phyloP scores from a whole-genome alignment of 345 rosid genomes.

The Aquilaria yunnanensis region DNA sequence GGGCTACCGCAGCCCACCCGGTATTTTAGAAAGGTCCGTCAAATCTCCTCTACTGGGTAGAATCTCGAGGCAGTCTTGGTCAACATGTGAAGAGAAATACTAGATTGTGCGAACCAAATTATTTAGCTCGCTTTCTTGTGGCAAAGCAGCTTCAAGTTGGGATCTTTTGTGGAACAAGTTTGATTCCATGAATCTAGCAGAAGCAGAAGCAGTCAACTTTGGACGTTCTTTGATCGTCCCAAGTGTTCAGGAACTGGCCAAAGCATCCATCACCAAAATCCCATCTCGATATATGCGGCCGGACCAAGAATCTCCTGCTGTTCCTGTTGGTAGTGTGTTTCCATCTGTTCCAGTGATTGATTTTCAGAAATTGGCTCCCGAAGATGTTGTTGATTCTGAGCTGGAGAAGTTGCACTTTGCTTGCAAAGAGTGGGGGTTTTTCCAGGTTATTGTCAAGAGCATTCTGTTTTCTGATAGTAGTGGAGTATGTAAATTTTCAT shows the following conservation, averaged over 20 bases:
- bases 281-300: slow-evolving; percentile 31
- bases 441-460: slow-evolving; percentile 30
- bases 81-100: too few relatives aligned
- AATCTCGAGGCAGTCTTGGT: too few relatives aligned
- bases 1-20: too few relatives aligned
- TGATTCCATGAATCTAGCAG: neutral
- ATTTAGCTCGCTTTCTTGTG: too few relatives aligned
- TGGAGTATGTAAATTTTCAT: too few relatives aligned
- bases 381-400: slow-evolving; percentile 17
- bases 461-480: too few relatives aligned
- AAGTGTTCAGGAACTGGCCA: slow-evolving; percentile 34
- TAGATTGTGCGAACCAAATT: too few relatives aligned
- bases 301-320: slow-evolving; percentile 12
- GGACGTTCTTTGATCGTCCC: slow-evolving; percentile 31
- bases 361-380: slow-evolving; percentile 23
- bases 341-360: slow-evolving; percentile 32
- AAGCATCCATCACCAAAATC: slow-evolving; percentile 18
- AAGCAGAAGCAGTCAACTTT: slow-evolving; percentile 6
- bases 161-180: too few relatives aligned
- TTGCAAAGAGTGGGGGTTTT: slow-evolving; percentile 56
- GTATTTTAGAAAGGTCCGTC: too few relatives aligned
- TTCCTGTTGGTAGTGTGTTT: slow-evolving; percentile 14
- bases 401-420: slow-evolving; percentile 37
- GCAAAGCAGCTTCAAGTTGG: too few relatives aligned
- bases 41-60: too few relatives aligned